Base-by-base conservation (phyloP, 331 rosid genomes). In the Arachis monticola region DNA sequence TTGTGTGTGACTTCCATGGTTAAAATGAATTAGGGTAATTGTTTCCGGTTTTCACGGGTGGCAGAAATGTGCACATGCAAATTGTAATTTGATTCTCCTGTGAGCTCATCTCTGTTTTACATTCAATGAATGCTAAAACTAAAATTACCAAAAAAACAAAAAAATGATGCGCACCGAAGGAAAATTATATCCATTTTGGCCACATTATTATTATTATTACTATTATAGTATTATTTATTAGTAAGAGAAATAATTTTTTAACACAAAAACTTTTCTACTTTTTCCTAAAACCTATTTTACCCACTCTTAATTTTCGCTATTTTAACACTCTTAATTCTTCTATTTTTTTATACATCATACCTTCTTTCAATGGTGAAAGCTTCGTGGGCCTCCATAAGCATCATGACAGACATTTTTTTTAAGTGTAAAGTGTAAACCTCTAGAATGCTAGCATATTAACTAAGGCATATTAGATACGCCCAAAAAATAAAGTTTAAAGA, bases 41-140 rank as follows among this genome's bases (percentile, higher is more conserved):
- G 27, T 67, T 82, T 63, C 58, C 35, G 2, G 73, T 27, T 38
- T 47, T 8, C 40, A 40, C 31, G n/a, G 13, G 74, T 77, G 60
- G n/a, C 77, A 60, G 41, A 73, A 76, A 63, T 72, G 76, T 69
- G 71, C 83, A 69, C 53, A 79, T 79, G 81, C 60, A 52, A 45
- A 44, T 5, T 68, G 69, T 60, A 65, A 57, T 83, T 80, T 75
- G 22, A 57, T 45, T 44, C 67, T 44, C 73, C 56, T 70, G 3
- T 80, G 30, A 27, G 72, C 74, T 74, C 71, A 38, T 64, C 60
- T 47, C 61, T 66, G 60, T 65, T 60, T 40, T 55, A 68, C 57
- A 73, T 13, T 56, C 44, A 31, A 50, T 80, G 81, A 84, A 73
- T 38, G 72, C 52, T 12, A 46, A n/a, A 11, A 67, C 10, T 45